These are phyloP conservation scores for Stereocaulon alpinum DNA, from an alignment of 495 filamentous ascomycete genomes.

Conservation along the genomic window DNA sequence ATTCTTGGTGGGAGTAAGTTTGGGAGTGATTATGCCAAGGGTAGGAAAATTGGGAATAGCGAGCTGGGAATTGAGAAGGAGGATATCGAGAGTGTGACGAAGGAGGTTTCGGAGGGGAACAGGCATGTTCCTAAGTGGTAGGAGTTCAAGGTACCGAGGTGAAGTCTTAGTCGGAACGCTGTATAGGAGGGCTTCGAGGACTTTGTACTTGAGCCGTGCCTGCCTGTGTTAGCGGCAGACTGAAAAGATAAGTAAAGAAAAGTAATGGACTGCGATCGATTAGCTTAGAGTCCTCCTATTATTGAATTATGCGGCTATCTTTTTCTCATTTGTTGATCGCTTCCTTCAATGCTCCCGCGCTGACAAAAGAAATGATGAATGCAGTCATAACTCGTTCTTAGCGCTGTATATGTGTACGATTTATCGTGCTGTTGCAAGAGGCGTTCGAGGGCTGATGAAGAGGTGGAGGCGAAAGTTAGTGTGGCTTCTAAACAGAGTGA, in stretches of 20 bases:
- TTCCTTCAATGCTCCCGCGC: constrained; percentile 11
- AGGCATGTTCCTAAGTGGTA: neutral
- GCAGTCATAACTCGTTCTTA: constrained; percentile 16
- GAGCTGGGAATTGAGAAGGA: neutral
- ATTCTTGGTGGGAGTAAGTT: neutral
- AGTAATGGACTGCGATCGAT: neutral
- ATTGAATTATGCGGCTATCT: constrained; percentile 12
- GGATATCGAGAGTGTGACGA: neutral
- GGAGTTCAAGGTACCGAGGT: too few species aligned
- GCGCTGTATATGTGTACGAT: constrained; percentile 1
- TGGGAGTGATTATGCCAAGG: neutral
- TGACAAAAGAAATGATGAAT: constrained; percentile 10
- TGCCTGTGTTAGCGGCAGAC: neutral
- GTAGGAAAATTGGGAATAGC: neutral
- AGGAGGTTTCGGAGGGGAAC: neutral
- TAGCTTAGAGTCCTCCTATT: constrained; percentile 3
- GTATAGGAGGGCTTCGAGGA: too few species aligned
- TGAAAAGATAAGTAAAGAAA: neutral
- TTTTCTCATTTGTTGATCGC: constrained; percentile 2
- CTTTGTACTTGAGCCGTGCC: too few species aligned
- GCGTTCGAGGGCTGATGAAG: neutral
- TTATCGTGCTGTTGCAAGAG: neutral
- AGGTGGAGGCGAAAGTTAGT: constrained; percentile 3
- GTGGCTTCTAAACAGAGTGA: constrained; percentile 6
- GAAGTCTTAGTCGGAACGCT: too few species aligned